phyloP scores from a whole-genome alignment of 805 yeast genomes.

The Metschnikowia amazonensis region DNA sequence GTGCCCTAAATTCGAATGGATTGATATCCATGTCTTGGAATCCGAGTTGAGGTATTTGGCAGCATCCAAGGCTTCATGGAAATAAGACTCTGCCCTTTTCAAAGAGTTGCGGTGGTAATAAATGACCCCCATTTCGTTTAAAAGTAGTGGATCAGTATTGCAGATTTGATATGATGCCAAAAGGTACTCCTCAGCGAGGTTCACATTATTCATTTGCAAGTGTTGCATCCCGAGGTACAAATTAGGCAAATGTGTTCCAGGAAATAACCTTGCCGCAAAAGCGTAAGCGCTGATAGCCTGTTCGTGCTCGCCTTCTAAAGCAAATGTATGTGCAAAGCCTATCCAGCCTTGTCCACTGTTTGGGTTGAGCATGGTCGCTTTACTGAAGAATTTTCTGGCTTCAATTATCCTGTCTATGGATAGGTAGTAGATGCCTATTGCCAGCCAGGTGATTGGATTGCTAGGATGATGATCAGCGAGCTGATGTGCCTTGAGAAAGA shows the following conservation, averaged over 20 bases:
- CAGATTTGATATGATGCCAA: constrained; percentile 72
- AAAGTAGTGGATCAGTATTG: constrained; percentile 76
- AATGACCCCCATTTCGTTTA: constrained; percentile 93
- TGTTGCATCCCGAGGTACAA: constrained; percentile 95
- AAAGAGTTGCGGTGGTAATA: constrained; percentile 71
- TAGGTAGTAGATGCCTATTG: constrained; percentile 87
- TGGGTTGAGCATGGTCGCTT: constrained; percentile 84
- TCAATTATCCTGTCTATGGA: constrained; percentile 68
- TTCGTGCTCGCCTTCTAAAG: constrained; percentile 97
- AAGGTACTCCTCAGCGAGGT: constrained; percentile 83
- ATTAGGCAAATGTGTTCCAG: constrained; percentile 86
- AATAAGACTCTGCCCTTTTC: constrained; percentile 62
- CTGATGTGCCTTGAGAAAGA: constrained; percentile 78
- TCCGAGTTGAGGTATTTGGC: constrained; percentile 70
- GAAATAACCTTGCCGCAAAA: constrained; percentile 87
- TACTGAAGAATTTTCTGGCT: constrained; percentile 83
- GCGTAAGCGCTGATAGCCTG: constrained; percentile 97
- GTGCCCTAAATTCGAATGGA: constrained; percentile 84
- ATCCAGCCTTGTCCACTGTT: constrained; percentile 95
- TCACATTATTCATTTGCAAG: constrained; percentile 76
- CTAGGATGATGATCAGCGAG: constrained; percentile 82
- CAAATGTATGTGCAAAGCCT: constrained; percentile 97
- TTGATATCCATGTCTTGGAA: constrained; percentile 78
- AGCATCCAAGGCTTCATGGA: constrained; percentile 66
- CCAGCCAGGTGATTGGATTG: constrained; percentile 82